phyloP scores from a whole-genome alignment of 164 flowering plant species.

The Chimonanthus salicifolius region DNA sequence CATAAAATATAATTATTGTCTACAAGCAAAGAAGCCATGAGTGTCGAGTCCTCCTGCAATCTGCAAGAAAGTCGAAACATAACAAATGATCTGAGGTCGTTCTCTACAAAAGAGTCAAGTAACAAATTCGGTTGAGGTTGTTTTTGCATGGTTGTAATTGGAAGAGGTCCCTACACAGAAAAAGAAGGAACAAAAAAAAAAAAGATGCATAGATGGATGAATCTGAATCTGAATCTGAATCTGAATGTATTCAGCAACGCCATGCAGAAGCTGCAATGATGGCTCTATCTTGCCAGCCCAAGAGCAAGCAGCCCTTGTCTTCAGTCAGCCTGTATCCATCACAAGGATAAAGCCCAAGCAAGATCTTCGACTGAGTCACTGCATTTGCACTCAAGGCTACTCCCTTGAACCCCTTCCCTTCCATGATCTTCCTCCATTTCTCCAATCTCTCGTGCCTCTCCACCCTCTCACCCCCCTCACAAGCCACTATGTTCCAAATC shows the following conservation, averaged over 20 bases:
- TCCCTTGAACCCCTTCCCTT: constrained; percentile 55
- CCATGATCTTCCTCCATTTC: constrained; percentile 73
- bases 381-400: constrained; percentile 59
- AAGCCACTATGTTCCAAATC: constrained; percentile 64
- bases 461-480: constrained; percentile 58
- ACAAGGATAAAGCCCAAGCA: constrained; percentile 53
- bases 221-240: not conserved
- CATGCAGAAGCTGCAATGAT: constrained; percentile 75
- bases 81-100: not conserved
- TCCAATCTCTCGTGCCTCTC: constrained; percentile 69
- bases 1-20: too few relatives aligned
- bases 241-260: constrained; percentile 34
- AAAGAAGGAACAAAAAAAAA: not conserved
- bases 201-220: not conserved
- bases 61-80: not conserved
- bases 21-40: too few relatives aligned
- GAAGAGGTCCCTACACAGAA: not conserved
- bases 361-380: constrained; percentile 56
- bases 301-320: constrained; percentile 61
- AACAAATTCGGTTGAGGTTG: not conserved
- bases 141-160: not conserved
- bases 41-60: not conserved
- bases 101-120: not conserved
- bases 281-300: constrained; percentile 76
- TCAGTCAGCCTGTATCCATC: constrained; percentile 64